phyloP scores from a whole-genome alignment of 2,329 filamentous ascomycete genomes.

The Colletotrichum sp. region DNA sequence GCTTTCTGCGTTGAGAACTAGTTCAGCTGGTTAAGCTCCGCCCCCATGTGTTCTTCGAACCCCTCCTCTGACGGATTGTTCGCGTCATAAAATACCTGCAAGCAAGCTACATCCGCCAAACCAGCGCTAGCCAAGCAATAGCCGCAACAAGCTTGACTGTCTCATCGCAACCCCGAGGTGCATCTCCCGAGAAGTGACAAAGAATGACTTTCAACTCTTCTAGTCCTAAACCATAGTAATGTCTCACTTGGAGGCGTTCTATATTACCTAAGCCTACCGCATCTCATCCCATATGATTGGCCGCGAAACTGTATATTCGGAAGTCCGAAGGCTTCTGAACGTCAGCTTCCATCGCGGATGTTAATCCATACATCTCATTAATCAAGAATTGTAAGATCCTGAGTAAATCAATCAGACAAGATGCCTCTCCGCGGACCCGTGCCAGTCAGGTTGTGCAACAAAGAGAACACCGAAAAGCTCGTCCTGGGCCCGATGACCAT shows the following conservation, averaged over 20 bases:
- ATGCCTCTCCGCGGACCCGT: conserved; percentile 38
- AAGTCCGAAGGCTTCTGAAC: background rate
- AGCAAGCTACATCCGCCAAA: background rate
- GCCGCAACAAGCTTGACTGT: background rate
- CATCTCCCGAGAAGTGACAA: background rate
- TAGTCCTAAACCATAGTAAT: background rate
- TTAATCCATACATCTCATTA: background rate
- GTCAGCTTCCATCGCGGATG: background rate
- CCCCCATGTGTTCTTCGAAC: background rate
- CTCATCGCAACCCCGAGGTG: background rate
- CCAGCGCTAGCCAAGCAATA: background rate
- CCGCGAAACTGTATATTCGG: background rate
- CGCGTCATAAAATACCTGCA: background rate
- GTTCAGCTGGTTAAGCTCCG: background rate
- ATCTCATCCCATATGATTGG: background rate
- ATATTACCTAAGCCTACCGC: background rate
- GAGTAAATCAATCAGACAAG: background rate
- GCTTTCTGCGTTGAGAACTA: background rate
- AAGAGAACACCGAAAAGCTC: conserved; percentile 33
- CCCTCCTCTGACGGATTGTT: background rate
- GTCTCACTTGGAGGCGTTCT: background rate
- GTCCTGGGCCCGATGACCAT: conserved; percentile 36
- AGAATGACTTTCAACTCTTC: background rate
- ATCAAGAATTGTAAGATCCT: background rate
- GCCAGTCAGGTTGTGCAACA: conserved; percentile 31